phyloP scores from a whole-genome alignment of 1,139 yeast genomes.

The Eremothecium cymbalariae region DNA sequence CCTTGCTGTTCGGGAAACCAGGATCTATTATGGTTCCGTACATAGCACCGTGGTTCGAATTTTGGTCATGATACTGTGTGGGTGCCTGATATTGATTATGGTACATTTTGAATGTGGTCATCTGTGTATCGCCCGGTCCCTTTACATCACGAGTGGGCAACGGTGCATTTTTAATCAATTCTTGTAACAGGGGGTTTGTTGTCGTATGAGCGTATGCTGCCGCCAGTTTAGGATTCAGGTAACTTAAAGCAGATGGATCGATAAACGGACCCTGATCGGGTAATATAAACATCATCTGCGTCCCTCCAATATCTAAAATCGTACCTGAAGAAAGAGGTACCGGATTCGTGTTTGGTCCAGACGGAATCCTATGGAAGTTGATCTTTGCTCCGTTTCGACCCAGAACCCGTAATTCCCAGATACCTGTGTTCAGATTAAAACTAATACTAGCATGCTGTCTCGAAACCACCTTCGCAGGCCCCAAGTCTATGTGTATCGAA shows the following conservation, averaged over 20 bases:
- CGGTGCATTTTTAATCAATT: slow-evolving; percentile 10
- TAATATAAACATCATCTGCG: slow-evolving; percentile 96
- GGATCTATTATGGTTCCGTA: slow-evolving; percentile 14
- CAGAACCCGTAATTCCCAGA: slow-evolving; percentile 75
- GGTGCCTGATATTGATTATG: slow-evolving; percentile 2
- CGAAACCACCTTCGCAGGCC: slow-evolving; percentile 93
- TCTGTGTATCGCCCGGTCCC: slow-evolving; percentile 4
- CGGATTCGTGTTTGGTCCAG: slow-evolving; percentile 39
- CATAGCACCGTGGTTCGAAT: slow-evolving; percentile 8
- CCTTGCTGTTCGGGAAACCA: slow-evolving; percentile 25
- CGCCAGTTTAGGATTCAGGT: slow-evolving; percentile 31
- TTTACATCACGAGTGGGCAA: slow-evolving; percentile 14
- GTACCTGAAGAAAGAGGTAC: slow-evolving; percentile 74
- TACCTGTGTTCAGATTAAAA: slow-evolving; percentile 63
- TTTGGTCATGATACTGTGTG: slow-evolving; percentile 4
- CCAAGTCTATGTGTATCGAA: slow-evolving; percentile 78
- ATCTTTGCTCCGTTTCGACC: slow-evolving; percentile 94
- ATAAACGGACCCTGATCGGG: slow-evolving; percentile 82
- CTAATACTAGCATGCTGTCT: slow-evolving; percentile 80
- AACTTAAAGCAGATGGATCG: slow-evolving; percentile 43
- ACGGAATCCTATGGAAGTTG: slow-evolving; percentile 54
- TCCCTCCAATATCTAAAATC: slow-evolving; percentile 87
- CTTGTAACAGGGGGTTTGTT: slow-evolving; percentile 18
- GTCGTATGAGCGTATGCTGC: slow-evolving; percentile 18
- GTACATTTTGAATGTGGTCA: slow-evolving; percentile 27